Conservation (phyloP, 139 green algal species). For the Chlorella sp. region DNA sequence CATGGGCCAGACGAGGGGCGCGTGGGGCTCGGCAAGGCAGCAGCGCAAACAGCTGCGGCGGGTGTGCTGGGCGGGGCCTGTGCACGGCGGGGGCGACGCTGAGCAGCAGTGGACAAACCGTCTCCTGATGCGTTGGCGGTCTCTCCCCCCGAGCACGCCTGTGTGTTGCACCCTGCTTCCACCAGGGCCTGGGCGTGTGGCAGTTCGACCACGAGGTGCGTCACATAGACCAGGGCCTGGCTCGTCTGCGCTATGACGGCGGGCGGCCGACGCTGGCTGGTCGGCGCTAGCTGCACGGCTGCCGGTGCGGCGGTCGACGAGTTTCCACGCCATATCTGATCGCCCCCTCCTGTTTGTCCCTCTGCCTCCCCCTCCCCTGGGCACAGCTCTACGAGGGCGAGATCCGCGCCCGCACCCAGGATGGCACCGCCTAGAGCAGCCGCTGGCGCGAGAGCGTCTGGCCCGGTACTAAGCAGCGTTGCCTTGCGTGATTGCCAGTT, state of each 20-base stretch:
- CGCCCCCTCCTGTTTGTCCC: background rate
- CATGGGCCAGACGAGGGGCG: background rate
- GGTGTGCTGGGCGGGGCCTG: background rate
- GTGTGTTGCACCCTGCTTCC: too few relatives aligned
- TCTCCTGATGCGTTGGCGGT: too few relatives aligned
- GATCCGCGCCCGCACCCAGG: background rate
- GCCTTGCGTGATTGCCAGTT: too few relatives aligned
- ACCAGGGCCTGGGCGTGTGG: slow-evolving; percentile 61
- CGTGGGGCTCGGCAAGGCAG: background rate
- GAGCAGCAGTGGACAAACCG: background rate
- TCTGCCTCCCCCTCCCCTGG: background rate
- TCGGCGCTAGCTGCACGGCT: background rate
- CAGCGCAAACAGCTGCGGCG: background rate
- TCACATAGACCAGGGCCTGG: background rate
- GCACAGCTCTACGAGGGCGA: slow-evolving; percentile 22
- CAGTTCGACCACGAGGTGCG: slow-evolving; percentile 60
- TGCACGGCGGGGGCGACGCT: background rate
- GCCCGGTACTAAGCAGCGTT: too few relatives aligned
- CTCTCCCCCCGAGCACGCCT: background rate
- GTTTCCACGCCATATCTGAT: too few relatives aligned
- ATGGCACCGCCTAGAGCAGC: background rate
- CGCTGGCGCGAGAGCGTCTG: too few relatives aligned
- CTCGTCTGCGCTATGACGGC: background rate
- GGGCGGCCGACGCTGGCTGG: background rate
- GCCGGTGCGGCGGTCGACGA: too few relatives aligned